Percentiles rank a stretch among this genome's conserved stretches.
These are phyloP conservation scores for Cercospora sojina DNA, from an alignment of 2,329 filamentous ascomycete genomes.

Conservation along the genomic window DNA sequence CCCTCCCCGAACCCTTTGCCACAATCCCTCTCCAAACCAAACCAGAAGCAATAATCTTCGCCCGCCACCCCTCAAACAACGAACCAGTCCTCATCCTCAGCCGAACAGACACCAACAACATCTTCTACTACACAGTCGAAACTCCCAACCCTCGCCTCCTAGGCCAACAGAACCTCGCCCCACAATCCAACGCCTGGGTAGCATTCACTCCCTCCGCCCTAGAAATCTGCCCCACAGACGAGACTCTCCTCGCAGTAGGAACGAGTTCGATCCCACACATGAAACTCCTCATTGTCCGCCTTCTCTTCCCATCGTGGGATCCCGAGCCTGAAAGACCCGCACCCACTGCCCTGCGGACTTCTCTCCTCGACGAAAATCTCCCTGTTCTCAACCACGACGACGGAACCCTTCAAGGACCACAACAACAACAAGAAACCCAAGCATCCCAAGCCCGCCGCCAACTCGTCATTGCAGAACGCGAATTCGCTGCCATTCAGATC, in stretches of 20 bases:
- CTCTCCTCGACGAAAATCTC: constrained; percentile 28
- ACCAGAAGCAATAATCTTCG: constrained; percentile 58
- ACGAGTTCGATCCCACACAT: constrained; percentile 62
- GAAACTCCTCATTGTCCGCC: constrained; percentile 60
- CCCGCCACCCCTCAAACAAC: constrained; percentile 49
- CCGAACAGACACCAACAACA: constrained; percentile 57
- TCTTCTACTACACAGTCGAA: constrained; percentile 55
- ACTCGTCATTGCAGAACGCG: constrained; percentile 54
- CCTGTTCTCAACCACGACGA: neutral
- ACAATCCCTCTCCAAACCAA: constrained; percentile 51
- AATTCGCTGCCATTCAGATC: constrained; percentile 60
- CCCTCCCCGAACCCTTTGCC: constrained; percentile 44
- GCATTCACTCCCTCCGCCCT: constrained; percentile 61
- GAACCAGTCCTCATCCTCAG: constrained; percentile 54
- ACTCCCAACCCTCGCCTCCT: constrained; percentile 43
- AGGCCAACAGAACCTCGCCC: constrained; percentile 61
- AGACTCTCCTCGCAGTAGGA: constrained; percentile 57
- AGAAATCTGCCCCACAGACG: constrained; percentile 55
- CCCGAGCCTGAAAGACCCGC: constrained; percentile 17
- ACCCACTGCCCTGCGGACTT: constrained; percentile 20
- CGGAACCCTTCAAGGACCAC: neutral
- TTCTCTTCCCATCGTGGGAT: constrained; percentile 51
- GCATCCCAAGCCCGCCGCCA: constrained; percentile 51
- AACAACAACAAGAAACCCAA: constrained; percentile 11
- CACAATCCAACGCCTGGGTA: constrained; percentile 63